Conservation (phyloP, 352 stramenopile species). For the Pythium volutum region DNA sequence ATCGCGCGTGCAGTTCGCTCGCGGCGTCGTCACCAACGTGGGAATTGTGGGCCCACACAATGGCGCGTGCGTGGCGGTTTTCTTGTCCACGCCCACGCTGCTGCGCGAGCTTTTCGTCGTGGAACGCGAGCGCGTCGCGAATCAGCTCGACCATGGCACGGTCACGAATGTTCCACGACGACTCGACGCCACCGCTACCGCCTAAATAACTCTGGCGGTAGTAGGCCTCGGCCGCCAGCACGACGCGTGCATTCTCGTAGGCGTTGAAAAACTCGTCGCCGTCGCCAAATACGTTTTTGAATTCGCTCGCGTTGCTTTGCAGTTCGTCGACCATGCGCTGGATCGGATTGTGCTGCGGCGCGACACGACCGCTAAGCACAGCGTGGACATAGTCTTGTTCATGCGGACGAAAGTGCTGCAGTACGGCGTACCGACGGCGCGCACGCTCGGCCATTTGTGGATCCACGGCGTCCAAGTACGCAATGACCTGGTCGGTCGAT, state of each 20-base stretch:
- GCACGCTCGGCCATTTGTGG: conserved; percentile 28
- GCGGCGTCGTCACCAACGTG: conserved; percentile 31
- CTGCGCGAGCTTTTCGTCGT: conserved; percentile 33
- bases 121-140: conserved; percentile 26
- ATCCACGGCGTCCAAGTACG: conserved; percentile 31
- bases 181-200: conserved; percentile 1
- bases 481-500: conserved; percentile 31
- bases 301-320: conserved; percentile 22
- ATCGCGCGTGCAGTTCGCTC: conserved; percentile 24
- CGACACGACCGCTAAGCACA: conserved; percentile 19
- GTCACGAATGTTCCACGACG: conserved; percentile 41
- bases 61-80: conserved; percentile 12
- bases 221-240: conserved; percentile 33
- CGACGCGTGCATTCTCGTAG: conserved; percentile 34
- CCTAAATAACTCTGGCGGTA: conserved; percentile 33
- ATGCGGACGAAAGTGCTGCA: conserved; percentile 29
- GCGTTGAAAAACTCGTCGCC: conserved; percentile 35
- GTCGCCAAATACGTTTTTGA: conserved; percentile 33
- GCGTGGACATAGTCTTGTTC: conserved; percentile 29
- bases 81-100: conserved; percentile 2
- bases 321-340: conserved; percentile 29
- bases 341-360: conserved; percentile 26
- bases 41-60: conserved; percentile 41
- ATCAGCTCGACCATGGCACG: conserved; percentile 33
- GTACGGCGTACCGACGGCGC: conserved; percentile 22